Percentiles rank a stretch among this genome's conserved stretches.
Evolutionary conservation across 2,329 filamentous ascomycete species (phyloP).

Genomic region (Endoconidiophora polonica): DNA sequence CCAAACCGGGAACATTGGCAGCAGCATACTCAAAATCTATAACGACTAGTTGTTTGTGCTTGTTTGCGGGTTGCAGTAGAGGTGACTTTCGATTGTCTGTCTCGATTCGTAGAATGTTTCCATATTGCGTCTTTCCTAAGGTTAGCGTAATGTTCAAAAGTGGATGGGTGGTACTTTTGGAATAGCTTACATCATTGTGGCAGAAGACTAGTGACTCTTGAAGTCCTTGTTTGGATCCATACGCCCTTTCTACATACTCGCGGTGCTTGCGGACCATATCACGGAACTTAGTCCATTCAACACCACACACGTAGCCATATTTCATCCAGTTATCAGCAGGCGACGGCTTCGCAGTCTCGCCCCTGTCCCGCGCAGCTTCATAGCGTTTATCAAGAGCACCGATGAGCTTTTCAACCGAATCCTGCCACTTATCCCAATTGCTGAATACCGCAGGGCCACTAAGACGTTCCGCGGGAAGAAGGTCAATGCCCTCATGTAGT

Average conservation of each 20-base stretch:
- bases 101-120: slow-evolving; percentile 70
- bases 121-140: slow-evolving; percentile 69
- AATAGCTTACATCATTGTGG: slow-evolving; percentile 72
- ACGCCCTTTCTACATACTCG: slow-evolving; percentile 51
- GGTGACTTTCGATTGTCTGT: slow-evolving; percentile 63
- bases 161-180: background rate
- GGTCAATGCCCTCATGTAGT: slow-evolving; percentile 80
- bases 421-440: slow-evolving; percentile 89
- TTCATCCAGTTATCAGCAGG: slow-evolving; percentile 42
- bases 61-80: slow-evolving; percentile 71
- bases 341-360: slow-evolving; percentile 10
- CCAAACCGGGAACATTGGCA: slow-evolving; percentile 68
- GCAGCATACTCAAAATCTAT: slow-evolving; percentile 98
- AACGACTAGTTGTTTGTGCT: slow-evolving; percentile 89
- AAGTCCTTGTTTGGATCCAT: slow-evolving; percentile 49
- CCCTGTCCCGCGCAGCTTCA: slow-evolving; percentile 22
- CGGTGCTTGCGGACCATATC: slow-evolving; percentile 62
- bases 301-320: slow-evolving; percentile 63
- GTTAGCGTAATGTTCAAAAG: background rate
- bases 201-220: slow-evolving; percentile 73
- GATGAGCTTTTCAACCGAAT: slow-evolving; percentile 44
- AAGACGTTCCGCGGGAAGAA: slow-evolving; percentile 61
- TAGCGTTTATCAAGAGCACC: slow-evolving; percentile 43
- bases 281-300: slow-evolving; percentile 66
- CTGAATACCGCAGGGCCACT: slow-evolving; percentile 71